Evolutionary conservation across 2,329 filamentous ascomycete species (phyloP), one percentile per base, ranked within the genome.

Genomic region (Fusarium sp.): DNA sequence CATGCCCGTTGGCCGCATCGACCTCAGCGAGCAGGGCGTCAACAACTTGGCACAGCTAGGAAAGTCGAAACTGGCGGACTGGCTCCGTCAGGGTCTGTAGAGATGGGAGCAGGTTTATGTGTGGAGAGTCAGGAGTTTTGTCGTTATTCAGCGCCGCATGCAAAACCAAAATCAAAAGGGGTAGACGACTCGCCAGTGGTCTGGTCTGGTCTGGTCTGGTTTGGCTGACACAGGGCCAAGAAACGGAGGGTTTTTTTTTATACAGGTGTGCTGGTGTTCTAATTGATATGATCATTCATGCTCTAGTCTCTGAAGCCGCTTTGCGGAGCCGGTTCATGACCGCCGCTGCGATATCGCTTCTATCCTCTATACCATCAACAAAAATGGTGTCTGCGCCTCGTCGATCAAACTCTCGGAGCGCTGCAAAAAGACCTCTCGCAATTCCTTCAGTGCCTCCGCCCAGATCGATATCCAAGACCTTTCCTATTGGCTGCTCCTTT

Each of bases 41-140:
- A 91, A 98, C 84, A 98, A 98, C 85, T 88, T 96, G 76, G 96
- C 95, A 84, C 94, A 98, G 82, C 93, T 98, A 82, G 96, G 95
- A 82, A 97, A 96, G 88, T 92, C 92, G 79, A 96, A 97, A 84
- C 85, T 98, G 80, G 93, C 94, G 50, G 95, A 98, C 85, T 93
- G 95, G 89, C 87, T 98, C 88, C 91, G 96, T 81, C 94, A 97
- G 84, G 93, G 94, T 26, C 83, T 95, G 82, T 94, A 84, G 87
- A 51, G 64, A 36, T 60, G 41, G 38, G 55, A 45, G 39, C 45
- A 50, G 35, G 48, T 56, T 70, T 36, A 55, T 41, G 55, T 75
- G 66, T 68, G 63, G 70, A 66, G 66, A 69, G 73, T 64, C 67
- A 30, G 75, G 73, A 77, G 78, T 79, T 70, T 74, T 75, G 60